Base-by-base conservation (phyloP, 148 eudicot species). In the Camellia granthamiana region DNA sequence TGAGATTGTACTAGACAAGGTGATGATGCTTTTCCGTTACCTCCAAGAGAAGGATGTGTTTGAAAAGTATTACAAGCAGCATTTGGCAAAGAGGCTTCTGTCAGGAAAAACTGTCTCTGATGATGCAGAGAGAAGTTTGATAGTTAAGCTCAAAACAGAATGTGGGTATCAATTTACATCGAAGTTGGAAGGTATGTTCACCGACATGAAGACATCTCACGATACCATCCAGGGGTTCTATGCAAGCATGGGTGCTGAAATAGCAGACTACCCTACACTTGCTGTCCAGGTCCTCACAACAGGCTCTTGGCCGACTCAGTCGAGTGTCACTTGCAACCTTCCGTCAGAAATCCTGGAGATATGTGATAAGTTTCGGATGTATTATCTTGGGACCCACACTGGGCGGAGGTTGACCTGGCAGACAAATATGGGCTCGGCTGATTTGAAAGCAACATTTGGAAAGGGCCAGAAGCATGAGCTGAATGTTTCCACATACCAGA, bases 321-420 rank as follows among this genome's bases (percentile, higher is more conserved):
- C 88, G n/a, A 81, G 83, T 73, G 74, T 79, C 63, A 87, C 94
- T 41, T 91, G 94, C 83, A 91, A 91, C 71, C 86, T 90, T 52
- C 92, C 94, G 44, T 81, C 84, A 10, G 94, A 91, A 73, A 75
- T 91, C 55, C 76, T 91, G 9, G 84, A 84, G 23, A 86, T 91
- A 54, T 89, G 94, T 80, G 94, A 91, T 41, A 91, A 83, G 83
- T 91, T 91, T 81, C 77, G 85, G 69, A 78, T 86, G 63, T 88
- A 87, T 76, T 91, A 91, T 81, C 92, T 91, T 21, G 91, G 94
- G 30, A 88, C 92, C 12, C 94, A 89, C 72, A 88, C 87, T 6
- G 94, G 94, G n/a, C 84, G 94, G 81, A 88, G 92, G 83, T 78
- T 91, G 75, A 77, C 92, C 6, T 91, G 94, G 94, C 94, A 91